phyloP scores from a whole-genome alignment of 495 filamentous ascomycete species.

The Penicillium ucsense region DNA sequence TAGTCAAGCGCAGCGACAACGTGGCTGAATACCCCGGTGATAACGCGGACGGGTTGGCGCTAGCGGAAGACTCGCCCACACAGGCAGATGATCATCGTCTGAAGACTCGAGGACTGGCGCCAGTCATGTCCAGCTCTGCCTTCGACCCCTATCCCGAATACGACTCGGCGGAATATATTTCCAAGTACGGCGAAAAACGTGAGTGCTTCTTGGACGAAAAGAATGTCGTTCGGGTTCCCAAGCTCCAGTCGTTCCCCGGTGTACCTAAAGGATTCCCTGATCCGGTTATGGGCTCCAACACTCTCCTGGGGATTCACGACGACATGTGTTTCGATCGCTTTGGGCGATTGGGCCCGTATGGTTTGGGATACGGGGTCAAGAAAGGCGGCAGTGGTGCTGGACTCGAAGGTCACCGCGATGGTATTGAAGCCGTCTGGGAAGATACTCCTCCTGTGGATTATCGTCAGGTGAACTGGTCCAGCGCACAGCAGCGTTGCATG shows the following conservation, averaged over 20 bases:
- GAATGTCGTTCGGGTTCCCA: conserved; percentile 52
- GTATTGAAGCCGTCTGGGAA: conserved; percentile 64
- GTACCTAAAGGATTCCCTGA: conserved; percentile 74
- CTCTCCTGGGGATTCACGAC: conserved; percentile 67
- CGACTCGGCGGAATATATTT: conserved; percentile 45
- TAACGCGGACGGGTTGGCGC: conserved; percentile 16
- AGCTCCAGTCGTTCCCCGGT: conserved; percentile 60
- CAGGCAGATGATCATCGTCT: conserved; percentile 16
- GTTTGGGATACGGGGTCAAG: conserved; percentile 67
- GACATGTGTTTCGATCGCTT: conserved; percentile 93
- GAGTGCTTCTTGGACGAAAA: conserved; percentile 69
- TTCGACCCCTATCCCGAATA: conserved; percentile 67
- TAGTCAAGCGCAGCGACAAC: conserved; percentile 53
- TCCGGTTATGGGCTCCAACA: conserved; percentile 71
- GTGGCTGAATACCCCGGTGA: conserved; percentile 67
- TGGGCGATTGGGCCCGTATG: conserved; percentile 82
- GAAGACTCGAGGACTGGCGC: conserved; percentile 14
- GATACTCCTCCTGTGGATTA: conserved; percentile 62
- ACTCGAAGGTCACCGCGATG: conserved; percentile 68
- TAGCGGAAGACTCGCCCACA: conserved; percentile 4
- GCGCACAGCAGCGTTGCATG: conserved; percentile 60
- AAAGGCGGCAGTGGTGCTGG: conserved; percentile 77
- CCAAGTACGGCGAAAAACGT: conserved; percentile 50
- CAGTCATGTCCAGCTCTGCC: conserved; percentile 38
- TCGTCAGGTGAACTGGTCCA: conserved; percentile 62